A percentile compares a stretch with the other conserved stretches of the same genome.
These are phyloP conservation scores for Suhomyces kilbournensis DNA, from an alignment of 805 yeast genomes.

Conservation along the genomic window DNA sequence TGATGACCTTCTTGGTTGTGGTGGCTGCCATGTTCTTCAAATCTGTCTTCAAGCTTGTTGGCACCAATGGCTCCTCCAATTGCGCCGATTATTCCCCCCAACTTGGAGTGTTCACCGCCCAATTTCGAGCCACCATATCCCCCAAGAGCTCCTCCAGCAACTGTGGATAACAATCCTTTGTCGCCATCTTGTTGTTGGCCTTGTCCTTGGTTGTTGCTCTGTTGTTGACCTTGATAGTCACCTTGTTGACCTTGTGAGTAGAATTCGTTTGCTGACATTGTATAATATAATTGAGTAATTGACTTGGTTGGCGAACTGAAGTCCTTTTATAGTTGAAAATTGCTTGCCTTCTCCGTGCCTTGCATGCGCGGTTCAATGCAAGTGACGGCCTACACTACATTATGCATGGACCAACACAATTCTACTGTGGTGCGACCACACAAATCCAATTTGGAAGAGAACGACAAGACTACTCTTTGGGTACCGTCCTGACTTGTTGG, in stretches of 20 bases:
- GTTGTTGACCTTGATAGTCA: constrained; percentile 11
- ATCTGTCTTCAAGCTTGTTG: constrained; percentile 23
- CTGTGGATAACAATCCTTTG: constrained; percentile 23
- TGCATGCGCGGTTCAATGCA: neutral
- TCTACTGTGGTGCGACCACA: neutral
- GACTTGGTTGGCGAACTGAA: neutral
- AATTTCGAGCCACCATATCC: constrained; percentile 26
- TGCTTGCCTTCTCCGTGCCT: neutral
- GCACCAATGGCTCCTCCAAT: constrained; percentile 28
- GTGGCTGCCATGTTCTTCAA: constrained; percentile 12
- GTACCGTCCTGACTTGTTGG: too few relatives aligned
- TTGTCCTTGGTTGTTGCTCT: constrained; percentile 5
- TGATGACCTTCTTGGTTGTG: constrained; percentile 1
- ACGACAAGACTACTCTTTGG: too few relatives aligned
- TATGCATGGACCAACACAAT: neutral
- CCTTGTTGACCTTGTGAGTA: constrained; percentile 25
- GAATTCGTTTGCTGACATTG: constrained; percentile 29
- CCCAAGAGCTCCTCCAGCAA: constrained; percentile 32
- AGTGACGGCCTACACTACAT: neutral
- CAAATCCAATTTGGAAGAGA: neutral
- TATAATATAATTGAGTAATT: neutral
- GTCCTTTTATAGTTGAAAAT: neutral
- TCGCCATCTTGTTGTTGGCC: constrained; percentile 22
- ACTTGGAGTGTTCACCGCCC: constrained; percentile 23
- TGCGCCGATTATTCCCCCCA: constrained; percentile 30